Base-by-base conservation (phyloP, 2,329 filamentous ascomycete species). In the Thelonectria discophora region DNA sequence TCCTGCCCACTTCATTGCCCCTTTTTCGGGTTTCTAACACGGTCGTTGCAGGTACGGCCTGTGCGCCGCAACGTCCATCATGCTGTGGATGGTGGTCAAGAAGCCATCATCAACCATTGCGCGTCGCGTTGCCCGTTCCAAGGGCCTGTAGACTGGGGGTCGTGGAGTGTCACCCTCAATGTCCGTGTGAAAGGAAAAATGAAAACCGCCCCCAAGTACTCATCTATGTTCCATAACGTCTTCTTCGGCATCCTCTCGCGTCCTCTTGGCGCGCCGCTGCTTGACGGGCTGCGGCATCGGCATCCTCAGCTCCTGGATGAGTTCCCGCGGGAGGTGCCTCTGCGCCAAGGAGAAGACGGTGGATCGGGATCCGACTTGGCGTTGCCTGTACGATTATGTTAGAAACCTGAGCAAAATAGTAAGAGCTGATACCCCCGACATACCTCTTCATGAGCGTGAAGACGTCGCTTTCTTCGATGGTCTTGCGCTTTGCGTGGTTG, bases 61-160 rank as follows among this genome's bases (percentile, higher is more conserved):
- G 65, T 90, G 88, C 59, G 77, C 90, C 42, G 94, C 94, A 59
- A 99, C 95, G 40, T 88, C 92, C 12, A 86, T 99, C 74, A 99
- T 99, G 95, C 83, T 99, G 74, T 97, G 90, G 86, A 94, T 98
- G 91, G 88, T 99, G 39, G 81, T 97, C 63, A 93, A 91, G 77
- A 97, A 94, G 78, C 93, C 93, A 13, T 84, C 92, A 10, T 88
- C 89, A 24, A 88, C 92, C 69, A 82, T 91, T 49, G 79, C 89
- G 55, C 87, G 89, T 64, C 88, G 92, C 65, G 88, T 97, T 34
- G 68, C 68, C 58, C 69, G 69, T 7, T 72, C 69, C 47, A 72
- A 62, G 57, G 56, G 74, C 63, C 65, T 76, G 50, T 73, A 68
- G 66, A 27, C 20, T 5, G 17, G 42, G 52, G 18, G 45, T 15